phyloP scores from a whole-genome alignment of 2,329 filamentous ascomycete genomes.

The Cladophialophora immunda region DNA sequence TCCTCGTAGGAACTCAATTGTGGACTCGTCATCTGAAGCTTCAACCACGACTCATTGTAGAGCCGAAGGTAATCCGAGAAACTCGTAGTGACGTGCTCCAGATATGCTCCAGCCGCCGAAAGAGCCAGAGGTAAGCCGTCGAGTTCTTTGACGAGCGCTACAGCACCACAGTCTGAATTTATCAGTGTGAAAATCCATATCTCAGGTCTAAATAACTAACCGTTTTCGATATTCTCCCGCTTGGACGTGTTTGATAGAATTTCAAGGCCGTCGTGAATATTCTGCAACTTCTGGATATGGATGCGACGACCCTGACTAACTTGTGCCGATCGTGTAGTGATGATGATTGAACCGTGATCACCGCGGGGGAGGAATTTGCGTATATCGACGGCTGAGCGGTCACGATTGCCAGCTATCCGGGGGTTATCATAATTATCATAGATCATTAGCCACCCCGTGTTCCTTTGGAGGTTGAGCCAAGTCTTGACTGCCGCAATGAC shows the following conservation, averaged over 20 bases:
- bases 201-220: slow-evolving; percentile 12
- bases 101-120: slow-evolving; percentile 56
- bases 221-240: slow-evolving; percentile 18
- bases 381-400: slow-evolving; percentile 32
- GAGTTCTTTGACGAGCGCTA: slow-evolving; percentile 47
- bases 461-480: slow-evolving; percentile 35
- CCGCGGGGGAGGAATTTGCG: slow-evolving; percentile 29
- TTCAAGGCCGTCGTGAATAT: slow-evolving; percentile 22
- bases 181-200: background rate
- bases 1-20: slow-evolving; percentile 17
- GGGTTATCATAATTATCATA: slow-evolving; percentile 41
- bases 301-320: slow-evolving; percentile 16
- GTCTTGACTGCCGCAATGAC: slow-evolving; percentile 6
- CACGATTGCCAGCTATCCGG: slow-evolving; percentile 11
- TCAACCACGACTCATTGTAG: slow-evolving; percentile 51
- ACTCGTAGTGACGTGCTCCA: slow-evolving; percentile 49
- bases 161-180: slow-evolving; percentile 24
- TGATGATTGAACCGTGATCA: slow-evolving; percentile 36
- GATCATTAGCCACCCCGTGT: slow-evolving; percentile 39
- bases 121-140: slow-evolving; percentile 59
- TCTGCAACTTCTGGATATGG: slow-evolving; percentile 16
- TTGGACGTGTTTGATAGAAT: slow-evolving; percentile 26
- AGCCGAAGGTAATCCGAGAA: slow-evolving; percentile 51
- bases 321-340: slow-evolving; percentile 35
- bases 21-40: slow-evolving; percentile 17